Percentiles rank a stretch among this genome's conserved stretches.
Conservation (phyloP, 1,284 basidiomycete species). For the Papiliotrema laurentii region DNA sequence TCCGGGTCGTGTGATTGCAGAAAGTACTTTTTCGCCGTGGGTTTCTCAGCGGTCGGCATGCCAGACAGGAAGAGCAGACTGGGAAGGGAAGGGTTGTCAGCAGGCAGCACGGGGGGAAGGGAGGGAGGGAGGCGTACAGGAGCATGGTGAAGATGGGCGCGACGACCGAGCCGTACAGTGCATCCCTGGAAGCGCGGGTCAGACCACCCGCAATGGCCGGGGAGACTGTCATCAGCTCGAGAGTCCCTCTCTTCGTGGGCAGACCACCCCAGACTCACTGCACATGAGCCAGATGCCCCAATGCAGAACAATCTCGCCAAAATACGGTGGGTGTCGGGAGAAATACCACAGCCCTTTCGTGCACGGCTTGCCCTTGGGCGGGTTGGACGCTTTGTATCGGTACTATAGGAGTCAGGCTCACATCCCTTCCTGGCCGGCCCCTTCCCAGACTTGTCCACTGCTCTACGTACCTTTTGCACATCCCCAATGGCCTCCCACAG, state of each 20-base stretch:
- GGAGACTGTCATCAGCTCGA: slow-evolving; percentile 45
- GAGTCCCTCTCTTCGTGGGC: neutral
- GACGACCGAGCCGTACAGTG: slow-evolving; percentile 59
- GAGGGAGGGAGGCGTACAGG: slow-evolving; percentile 52
- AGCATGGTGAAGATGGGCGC: slow-evolving; percentile 61
- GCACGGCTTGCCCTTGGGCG: slow-evolving; percentile 58
- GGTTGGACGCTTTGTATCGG: slow-evolving; percentile 55
- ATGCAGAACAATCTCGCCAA: slow-evolving; percentile 70
- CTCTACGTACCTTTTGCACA: slow-evolving; percentile 58
- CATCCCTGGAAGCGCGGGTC: slow-evolving; percentile 50
- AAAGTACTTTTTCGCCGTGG: slow-evolving; percentile 62
- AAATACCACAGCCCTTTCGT: slow-evolving; percentile 51
- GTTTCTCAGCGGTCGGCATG: slow-evolving; percentile 67
- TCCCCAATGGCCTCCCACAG: slow-evolving; percentile 61
- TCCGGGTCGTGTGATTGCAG: slow-evolving; percentile 53
- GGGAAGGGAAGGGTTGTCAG: no score
- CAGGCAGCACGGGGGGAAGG: slow-evolving; percentile 2
- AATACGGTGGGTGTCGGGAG: slow-evolving; percentile 62
- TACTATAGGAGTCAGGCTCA: slow-evolving; percentile 47
- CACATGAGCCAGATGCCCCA: slow-evolving; percentile 67
- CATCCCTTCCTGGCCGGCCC: neutral
- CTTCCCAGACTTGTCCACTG: no score
- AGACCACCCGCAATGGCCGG: slow-evolving; percentile 55
- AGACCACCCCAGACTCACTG: slow-evolving; percentile 17
- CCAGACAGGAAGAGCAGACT: slow-evolving; percentile 66